Evolutionary conservation across 2,329 filamentous ascomycete genomes (phyloP).

Genomic region (Fusarium phyllophilum): DNA sequence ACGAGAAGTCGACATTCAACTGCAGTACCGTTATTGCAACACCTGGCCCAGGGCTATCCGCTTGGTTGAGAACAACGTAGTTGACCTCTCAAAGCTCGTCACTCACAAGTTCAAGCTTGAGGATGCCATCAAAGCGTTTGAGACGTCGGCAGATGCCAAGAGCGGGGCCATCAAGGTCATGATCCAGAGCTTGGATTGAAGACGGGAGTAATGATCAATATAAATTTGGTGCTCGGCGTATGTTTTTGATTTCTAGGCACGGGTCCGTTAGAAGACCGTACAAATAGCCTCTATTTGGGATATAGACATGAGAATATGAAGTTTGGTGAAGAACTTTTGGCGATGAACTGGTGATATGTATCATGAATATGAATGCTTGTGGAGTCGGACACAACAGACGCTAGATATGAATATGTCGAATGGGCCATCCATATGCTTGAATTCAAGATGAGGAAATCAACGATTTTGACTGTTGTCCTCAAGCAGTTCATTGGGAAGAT

Average conservation of each 20-base stretch:
- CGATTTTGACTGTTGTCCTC: not conserved
- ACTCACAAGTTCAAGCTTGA: conserved; percentile 89
- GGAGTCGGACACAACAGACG: not conserved
- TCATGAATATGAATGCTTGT: not conserved
- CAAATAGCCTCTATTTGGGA: conserved; percentile 23
- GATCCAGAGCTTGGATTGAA: conserved; percentile 77
- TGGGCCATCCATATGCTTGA: not conserved
- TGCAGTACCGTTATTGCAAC: conserved; percentile 96
- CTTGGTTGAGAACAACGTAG: conserved; percentile 83
- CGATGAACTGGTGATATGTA: not conserved
- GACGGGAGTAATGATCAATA: conserved; percentile 16
- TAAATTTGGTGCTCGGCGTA: conserved; percentile 41
- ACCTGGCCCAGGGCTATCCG: conserved; percentile 96
- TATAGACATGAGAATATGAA: conserved; percentile 38
- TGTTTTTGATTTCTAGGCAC: conserved; percentile 34
- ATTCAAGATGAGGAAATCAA: not conserved
- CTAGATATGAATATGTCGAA: not conserved
- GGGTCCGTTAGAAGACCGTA: conserved; percentile 28
- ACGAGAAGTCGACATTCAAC: conserved; percentile 91
- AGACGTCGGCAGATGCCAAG: conserved; percentile 86
- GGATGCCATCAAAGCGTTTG: conserved; percentile 88
- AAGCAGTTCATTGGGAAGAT: not conserved
- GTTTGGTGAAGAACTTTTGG: not conserved
- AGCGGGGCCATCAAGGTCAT: conserved; percentile 98
- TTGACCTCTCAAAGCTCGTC: conserved; percentile 83